These are phyloP conservation scores for Paecilomyces sp. DNA, from an alignment of 2,329 filamentous ascomycete species.

Conservation along the genomic window DNA sequence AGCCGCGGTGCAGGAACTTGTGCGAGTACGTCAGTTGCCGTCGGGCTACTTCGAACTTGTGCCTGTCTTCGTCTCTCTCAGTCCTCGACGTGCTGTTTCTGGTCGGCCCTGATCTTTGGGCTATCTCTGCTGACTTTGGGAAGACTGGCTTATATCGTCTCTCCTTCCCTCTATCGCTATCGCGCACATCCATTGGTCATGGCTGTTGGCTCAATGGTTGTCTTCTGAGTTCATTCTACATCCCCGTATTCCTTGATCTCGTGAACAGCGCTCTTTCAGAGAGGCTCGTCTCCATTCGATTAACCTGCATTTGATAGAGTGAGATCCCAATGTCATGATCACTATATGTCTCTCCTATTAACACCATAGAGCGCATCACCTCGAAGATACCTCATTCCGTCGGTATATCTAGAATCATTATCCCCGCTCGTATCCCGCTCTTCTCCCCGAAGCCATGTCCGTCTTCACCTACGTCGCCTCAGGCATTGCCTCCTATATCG, in stretches of 20 bases:
- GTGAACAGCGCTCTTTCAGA: background rate
- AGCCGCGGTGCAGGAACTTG: conserved; percentile 9
- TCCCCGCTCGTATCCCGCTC: background rate
- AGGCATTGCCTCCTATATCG: conserved; percentile 58
- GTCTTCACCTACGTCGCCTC: conserved; percentile 53
- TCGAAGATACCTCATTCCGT: conserved; percentile 13
- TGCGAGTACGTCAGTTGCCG: background rate
- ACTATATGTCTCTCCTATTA: background rate
- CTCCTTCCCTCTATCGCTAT: conserved; percentile 8
- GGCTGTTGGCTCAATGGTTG: background rate
- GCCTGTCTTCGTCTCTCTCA: background rate
- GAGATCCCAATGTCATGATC: background rate
- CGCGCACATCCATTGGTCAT: conserved; percentile 1
- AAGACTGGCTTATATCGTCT: conserved; percentile 5
- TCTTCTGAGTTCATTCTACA: background rate
- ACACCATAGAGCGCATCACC: conserved; percentile 2
- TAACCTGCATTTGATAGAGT: background rate
- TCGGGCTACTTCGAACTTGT: background rate
- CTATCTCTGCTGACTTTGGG: background rate
- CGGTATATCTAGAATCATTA: background rate
- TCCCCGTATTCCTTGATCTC: background rate
- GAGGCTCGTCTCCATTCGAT: background rate
- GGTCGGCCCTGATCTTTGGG: background rate
- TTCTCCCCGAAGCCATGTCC: conserved; percentile 53
- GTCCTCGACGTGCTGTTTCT: background rate